These are phyloP conservation scores for Umbelopsis isabellina DNA, from an alignment of 192 early-diverging fungal genomes.

Conservation along the genomic window DNA sequence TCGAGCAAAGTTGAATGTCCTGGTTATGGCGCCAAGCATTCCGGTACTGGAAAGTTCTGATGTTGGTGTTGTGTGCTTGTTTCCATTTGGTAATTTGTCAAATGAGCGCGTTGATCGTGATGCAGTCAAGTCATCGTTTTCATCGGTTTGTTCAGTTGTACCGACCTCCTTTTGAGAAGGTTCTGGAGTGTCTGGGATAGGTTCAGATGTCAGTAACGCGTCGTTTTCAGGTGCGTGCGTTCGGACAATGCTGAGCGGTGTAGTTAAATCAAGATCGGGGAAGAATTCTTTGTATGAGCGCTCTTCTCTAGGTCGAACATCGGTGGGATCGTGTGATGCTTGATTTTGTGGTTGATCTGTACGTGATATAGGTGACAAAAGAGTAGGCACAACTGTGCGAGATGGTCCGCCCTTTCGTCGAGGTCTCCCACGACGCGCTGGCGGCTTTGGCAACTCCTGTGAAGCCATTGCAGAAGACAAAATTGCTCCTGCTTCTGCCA, in stretches of 20 bases:
- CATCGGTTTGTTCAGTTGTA: neutral
- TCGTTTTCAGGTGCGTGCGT: constrained; percentile 15
- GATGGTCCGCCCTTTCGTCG: constrained; percentile 16
- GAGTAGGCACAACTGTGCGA: constrained; percentile 7
- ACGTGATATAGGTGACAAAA: constrained; percentile 7
- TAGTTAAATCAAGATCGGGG: constrained; percentile 71
- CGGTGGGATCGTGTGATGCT: constrained; percentile 2
- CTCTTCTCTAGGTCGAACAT: constrained; percentile 80
- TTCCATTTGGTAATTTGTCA: neutral
- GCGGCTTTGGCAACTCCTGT: constrained; percentile 14
- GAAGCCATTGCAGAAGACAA: constrained; percentile 9
- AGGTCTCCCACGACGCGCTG: constrained; percentile 21
- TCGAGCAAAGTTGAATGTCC: constrained; percentile 2
- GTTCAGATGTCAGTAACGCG: constrained; percentile 10
- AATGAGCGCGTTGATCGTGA: neutral
- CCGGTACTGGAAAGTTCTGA: neutral
- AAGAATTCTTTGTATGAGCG: constrained; percentile 79
- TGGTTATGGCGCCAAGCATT: constrained; percentile 6
- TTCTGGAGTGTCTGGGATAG: neutral
- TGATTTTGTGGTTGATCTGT: neutral
- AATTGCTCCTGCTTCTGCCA: constrained; percentile 22
- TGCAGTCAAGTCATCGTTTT: neutral
- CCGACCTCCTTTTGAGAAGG: neutral
- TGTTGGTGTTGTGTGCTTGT: neutral
- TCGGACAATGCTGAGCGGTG: constrained; percentile 50